Base-by-base conservation (phyloP, 2,329 filamentous ascomycete genomes). In the Pseudocercospora cruenta region DNA sequence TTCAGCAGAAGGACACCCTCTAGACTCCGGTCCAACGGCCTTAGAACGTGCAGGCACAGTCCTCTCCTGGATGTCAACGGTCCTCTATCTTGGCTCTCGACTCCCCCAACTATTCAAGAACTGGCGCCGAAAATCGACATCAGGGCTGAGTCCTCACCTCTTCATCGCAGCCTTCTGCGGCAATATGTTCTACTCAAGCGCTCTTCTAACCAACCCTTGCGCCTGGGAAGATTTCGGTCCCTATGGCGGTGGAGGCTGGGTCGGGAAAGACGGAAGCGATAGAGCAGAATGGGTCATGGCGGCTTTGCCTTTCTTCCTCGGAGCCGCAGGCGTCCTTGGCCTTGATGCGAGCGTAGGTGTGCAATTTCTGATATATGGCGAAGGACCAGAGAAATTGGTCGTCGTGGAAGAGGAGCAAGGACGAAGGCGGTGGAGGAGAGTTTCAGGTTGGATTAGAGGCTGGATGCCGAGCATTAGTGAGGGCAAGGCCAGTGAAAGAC, bases 21-120 rank as follows among this genome's bases (percentile, higher is more conserved):
- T 59, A 4, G 70, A 74, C 71, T 62, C 72, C 59, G 21, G 43
- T 63, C 63, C 69, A 16, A 73, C 78, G 1, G 67, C 77, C 2
- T 69, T 81, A 16, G 81, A 85, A 65, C 74, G 80, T 10, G 78
- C 82, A 22, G 85, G 85, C 61, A 82, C 81, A 7, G 77, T 87
- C 59, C 75, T 86, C 62, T 86, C 86, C 26, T 88, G 85, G 85
- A 78, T 81, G 71, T 86, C 84, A 10, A 86, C 86, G 0, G 58
- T 83, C 28, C 80, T 87, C 24, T 88, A 88, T 71, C 84, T 88
- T 39, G 82, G 80, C 68, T 88, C 86, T 31, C 84, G 86, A 24
- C 77, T 89, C 62, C 88, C 88, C 0, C 88, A 91, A 73, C 82
- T 91, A 43, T 86, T 87, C 80, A 88, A 89, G 72, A 91, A 91